phyloP scores from a whole-genome alignment of 345 rosid species.

The Rhodamnia argentea region DNA sequence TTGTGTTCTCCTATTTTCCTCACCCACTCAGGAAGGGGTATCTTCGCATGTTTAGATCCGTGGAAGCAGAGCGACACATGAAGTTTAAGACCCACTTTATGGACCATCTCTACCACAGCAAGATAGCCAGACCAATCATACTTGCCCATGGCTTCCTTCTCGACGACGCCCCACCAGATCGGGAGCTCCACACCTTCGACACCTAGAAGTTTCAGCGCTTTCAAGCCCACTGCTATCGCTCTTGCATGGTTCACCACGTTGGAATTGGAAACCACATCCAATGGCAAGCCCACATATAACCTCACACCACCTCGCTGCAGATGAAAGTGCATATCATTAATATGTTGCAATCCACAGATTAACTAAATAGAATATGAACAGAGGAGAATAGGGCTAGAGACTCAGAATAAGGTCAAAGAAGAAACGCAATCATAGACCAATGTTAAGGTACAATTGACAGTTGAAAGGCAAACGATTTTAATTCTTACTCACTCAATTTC shows the following conservation, averaged over 20 bases:
- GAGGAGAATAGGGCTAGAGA: neutral
- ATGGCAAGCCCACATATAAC: slow-evolving; percentile 75
- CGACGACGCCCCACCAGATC: slow-evolving; percentile 90
- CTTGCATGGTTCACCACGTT: slow-evolving; percentile 49
- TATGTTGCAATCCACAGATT: neutral
- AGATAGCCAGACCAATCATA: slow-evolving; percentile 89
- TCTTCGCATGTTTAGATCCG: slow-evolving; percentile 25
- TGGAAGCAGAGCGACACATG: slow-evolving; percentile 76
- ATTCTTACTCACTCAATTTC: neutral
- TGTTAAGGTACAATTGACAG: neutral
- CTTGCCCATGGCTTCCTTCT: slow-evolving; percentile 66
- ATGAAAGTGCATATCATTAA: neutral
- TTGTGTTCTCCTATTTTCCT: slow-evolving; percentile 39
- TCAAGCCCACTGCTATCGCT: slow-evolving; percentile 74
- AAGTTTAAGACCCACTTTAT: slow-evolving; percentile 63
- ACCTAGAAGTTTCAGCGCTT: slow-evolving; percentile 78
- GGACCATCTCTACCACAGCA: slow-evolving; percentile 68
- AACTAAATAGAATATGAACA: neutral
- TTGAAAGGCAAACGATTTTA: neutral
- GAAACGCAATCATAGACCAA: neutral
- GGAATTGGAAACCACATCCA: slow-evolving; percentile 64
- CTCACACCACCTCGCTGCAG: slow-evolving; percentile 48
- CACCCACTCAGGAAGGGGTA: slow-evolving; percentile 77
- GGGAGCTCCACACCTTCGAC: slow-evolving; percentile 91
- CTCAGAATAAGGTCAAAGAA: neutral